phyloP scores from a whole-genome alignment of 192 early-diverging fungal genomes.

The Coemansia sp. region DNA sequence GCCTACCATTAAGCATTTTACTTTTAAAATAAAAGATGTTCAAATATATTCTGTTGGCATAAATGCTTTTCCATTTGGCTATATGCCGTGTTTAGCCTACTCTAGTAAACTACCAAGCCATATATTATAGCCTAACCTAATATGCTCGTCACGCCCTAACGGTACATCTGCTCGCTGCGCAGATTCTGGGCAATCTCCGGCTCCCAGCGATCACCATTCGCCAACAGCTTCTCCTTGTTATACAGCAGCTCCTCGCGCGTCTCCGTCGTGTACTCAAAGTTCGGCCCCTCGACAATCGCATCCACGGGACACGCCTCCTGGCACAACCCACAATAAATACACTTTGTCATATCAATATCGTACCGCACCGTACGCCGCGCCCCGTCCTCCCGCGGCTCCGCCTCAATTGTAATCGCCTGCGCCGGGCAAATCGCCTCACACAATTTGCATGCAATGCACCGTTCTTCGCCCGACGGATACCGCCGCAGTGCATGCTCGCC shows the following conservation, averaged over 20 bases:
- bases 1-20: too few species aligned
- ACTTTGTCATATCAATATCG: constrained; percentile 99
- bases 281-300: constrained; percentile 97
- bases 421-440: constrained; percentile 98
- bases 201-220: constrained; percentile 99
- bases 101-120: too few species aligned
- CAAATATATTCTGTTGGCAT: too few species aligned
- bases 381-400: constrained; percentile 93
- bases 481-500: constrained; percentile 95
- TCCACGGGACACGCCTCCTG: constrained; percentile 96
- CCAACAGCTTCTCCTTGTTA: constrained; percentile 96
- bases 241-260: constrained; percentile 97
- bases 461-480: constrained; percentile 95
- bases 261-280: constrained; percentile 96
- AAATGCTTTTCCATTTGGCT: too few species aligned
- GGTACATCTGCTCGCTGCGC: constrained; percentile 63
- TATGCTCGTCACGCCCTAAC: constrained; percentile 21
- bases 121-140: too few species aligned
- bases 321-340: constrained; percentile 97
- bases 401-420: constrained; percentile 97
- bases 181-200: constrained; percentile 82
- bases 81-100: too few species aligned
- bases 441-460: constrained; percentile 98
- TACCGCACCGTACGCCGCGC: constrained; percentile 93
- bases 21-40: too few species aligned